Percentiles rank a stretch among this genome's conserved stretches.
These are phyloP conservation scores for Boletus rufocinnamomeus DNA, from an alignment of 768 basidiomycete species.

Conservation along the genomic window DNA sequence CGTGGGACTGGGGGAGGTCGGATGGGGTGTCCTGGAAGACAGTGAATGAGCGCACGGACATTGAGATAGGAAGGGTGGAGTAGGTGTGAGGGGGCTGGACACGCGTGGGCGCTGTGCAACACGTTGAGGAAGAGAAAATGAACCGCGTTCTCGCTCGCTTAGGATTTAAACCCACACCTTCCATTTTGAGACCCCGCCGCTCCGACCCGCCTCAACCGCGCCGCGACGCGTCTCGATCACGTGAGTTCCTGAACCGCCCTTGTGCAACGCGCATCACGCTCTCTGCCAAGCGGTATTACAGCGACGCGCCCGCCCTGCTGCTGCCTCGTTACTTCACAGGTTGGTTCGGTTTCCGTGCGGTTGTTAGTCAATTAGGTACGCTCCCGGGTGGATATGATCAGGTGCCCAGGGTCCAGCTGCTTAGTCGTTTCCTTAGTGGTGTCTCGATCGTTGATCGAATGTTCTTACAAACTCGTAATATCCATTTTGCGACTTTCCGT, in stretches of 20 bases:
- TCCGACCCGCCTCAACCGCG: constrained; percentile 32
- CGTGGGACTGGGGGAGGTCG: constrained; percentile 37
- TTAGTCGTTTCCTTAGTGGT: not conserved
- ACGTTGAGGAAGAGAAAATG: constrained; percentile 33
- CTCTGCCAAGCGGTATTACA: too few relatives aligned
- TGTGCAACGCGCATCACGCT: not conserved
- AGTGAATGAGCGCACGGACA: constrained; percentile 62
- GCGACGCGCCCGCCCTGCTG: not conserved
- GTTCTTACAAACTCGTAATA: constrained; percentile 12
- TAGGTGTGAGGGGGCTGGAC: constrained; percentile 6
- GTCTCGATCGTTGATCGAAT: constrained; percentile 26
- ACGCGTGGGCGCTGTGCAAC: constrained; percentile 34
- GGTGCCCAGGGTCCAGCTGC: constrained; percentile 14
- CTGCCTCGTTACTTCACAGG: constrained; percentile 1
- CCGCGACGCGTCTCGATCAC: constrained; percentile 33
- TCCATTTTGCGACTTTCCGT: constrained; percentile 12
- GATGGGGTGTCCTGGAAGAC: constrained; percentile 61
- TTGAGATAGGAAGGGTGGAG: constrained; percentile 29
- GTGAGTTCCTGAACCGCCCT: constrained; percentile 13
- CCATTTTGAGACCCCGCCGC: constrained; percentile 36
- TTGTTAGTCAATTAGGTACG: not conserved
- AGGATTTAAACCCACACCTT: constrained; percentile 32
- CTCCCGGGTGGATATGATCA: constrained; percentile 1
- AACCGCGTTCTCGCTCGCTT: constrained; percentile 30
- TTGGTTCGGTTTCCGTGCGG: constrained; percentile 11